Percentiles rank a stretch among this genome's conserved stretches.
These are phyloP conservation scores for Sporothrix humicola DNA, from an alignment of 2,329 filamentous ascomycete genomes.

Conservation along the genomic window DNA sequence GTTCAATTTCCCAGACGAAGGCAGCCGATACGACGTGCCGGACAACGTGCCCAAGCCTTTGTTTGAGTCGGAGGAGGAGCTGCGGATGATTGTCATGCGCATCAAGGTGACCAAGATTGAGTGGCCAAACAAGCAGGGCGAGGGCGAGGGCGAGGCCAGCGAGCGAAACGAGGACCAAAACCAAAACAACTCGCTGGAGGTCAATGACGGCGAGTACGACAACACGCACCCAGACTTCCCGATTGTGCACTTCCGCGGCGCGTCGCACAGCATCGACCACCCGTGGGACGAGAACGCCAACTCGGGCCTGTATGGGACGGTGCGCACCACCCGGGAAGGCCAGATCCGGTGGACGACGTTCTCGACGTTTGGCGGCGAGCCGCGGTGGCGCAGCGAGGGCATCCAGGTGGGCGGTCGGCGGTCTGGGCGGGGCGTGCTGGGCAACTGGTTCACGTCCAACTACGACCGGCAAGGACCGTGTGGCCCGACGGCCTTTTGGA, in stretches of 20 bases:
- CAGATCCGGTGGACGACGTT: conserved; percentile 77
- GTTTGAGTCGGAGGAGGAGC: conserved; percentile 68
- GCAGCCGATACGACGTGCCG: conserved; percentile 40
- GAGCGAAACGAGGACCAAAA: not conserved
- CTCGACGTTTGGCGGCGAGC: conserved; percentile 67
- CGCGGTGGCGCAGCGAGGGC: conserved; percentile 77
- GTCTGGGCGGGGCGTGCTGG: conserved; percentile 70
- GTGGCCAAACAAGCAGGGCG: conserved; percentile 47
- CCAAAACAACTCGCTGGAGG: not conserved
- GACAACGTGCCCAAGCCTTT: conserved; percentile 48
- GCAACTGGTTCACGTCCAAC: conserved; percentile 81
- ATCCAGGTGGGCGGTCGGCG: conserved; percentile 72
- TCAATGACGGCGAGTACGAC: conserved; percentile 55
- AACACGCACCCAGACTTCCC: conserved; percentile 58
- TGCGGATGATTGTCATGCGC: conserved; percentile 72
- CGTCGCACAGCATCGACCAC: conserved; percentile 65
- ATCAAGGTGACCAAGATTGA: conserved; percentile 67
- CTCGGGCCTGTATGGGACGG: conserved; percentile 67
- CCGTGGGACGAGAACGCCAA: conserved; percentile 72
- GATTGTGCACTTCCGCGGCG: conserved; percentile 71
- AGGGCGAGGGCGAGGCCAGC: not conserved
- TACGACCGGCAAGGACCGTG: conserved; percentile 68
- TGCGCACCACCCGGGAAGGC: conserved; percentile 69
- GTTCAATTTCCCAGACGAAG: conserved; percentile 68
- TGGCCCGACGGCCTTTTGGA: conserved; percentile 80